phyloP scores from a whole-genome alignment of 805 yeast species.

The Helenozyma rhizophorensis region DNA sequence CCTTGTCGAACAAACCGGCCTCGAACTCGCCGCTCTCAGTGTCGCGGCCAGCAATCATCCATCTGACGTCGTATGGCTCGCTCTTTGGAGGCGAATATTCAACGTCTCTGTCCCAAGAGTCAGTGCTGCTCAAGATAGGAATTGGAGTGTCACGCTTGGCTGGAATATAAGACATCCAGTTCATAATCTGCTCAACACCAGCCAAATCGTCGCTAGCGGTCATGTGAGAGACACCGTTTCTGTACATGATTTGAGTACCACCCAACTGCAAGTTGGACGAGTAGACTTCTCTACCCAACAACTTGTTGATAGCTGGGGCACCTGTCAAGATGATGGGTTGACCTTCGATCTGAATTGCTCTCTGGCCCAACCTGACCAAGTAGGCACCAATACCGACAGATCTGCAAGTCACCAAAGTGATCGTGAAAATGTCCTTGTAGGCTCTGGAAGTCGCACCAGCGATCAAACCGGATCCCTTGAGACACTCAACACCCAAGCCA shows the following conservation, averaged over 20 bases:
- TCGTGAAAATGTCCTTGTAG: conserved; percentile 94
- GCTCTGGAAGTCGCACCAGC: conserved; percentile 99
- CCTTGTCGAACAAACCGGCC: conserved; percentile 86
- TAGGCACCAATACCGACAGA: conserved; percentile 99
- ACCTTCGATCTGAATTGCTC: conserved; percentile 98
- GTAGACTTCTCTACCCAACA: conserved; percentile 95
- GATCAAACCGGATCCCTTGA: conserved; percentile 95
- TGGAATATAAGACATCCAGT: conserved; percentile 95
- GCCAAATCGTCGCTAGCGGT: conserved; percentile 96
- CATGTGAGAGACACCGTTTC: conserved; percentile 95
- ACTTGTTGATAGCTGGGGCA: conserved; percentile 97
- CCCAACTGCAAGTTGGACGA: conserved; percentile 96
- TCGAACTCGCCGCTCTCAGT: conserved; percentile 68
- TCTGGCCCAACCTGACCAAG: conserved; percentile 95
- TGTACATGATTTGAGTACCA: conserved; percentile 98
- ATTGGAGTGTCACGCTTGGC: conserved; percentile 86
- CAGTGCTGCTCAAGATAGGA: conserved; percentile 79
- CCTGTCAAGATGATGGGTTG: conserved; percentile 98
- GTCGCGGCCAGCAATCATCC: conserved; percentile 86
- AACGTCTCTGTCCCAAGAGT: conserved; percentile 91
- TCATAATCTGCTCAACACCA: conserved; percentile 90
- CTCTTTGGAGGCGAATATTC: conserved; percentile 70
- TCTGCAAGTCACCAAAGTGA: conserved; percentile 98
- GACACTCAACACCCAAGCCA: conserved; percentile 97
- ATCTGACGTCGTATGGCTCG: conserved; percentile 85